phyloP scores from a whole-genome alignment of 2,329 filamentous ascomycete species.

The Lithohypha guttulata region DNA sequence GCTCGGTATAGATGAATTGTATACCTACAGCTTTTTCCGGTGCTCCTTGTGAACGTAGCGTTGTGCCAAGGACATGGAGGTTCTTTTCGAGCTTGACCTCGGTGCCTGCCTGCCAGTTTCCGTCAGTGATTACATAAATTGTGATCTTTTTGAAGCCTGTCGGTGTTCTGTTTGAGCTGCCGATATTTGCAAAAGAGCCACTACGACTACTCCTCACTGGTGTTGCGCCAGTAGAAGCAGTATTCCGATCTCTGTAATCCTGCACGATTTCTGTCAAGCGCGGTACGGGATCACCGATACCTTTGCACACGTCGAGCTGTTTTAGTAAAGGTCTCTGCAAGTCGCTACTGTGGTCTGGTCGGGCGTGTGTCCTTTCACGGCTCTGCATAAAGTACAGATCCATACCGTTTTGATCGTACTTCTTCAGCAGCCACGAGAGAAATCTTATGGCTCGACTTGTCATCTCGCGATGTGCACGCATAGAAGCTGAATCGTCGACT shows the following conservation, averaged over 20 bases:
- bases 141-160: constrained; percentile 9
- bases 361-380: neutral
- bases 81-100: neutral
- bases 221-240: neutral
- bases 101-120: neutral
- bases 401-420: constrained; percentile 1
- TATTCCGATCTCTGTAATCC: neutral
- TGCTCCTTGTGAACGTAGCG: neutral
- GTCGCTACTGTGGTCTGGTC: neutral
- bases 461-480: constrained; percentile 14
- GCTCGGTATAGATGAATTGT: neutral
- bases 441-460: neutral
- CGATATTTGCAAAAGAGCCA: neutral
- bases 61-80: neutral
- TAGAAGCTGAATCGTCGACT: constrained; percentile 24
- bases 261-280: constrained; percentile 6
- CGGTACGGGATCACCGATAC: constrained; percentile 5
- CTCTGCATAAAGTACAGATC: constrained; percentile 1
- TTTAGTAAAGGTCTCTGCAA: constrained; percentile 2
- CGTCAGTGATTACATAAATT: constrained; percentile 1
- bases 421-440: constrained; percentile 10
- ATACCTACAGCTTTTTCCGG: neutral
- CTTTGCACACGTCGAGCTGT: constrained; percentile 1
- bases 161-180: constrained; percentile 4
- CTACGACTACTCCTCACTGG: neutral